Evolutionary conservation across 805 yeast species (phyloP), one percentile per base, ranked within the genome.

Genomic region (Barnettozyma californica): DNA sequence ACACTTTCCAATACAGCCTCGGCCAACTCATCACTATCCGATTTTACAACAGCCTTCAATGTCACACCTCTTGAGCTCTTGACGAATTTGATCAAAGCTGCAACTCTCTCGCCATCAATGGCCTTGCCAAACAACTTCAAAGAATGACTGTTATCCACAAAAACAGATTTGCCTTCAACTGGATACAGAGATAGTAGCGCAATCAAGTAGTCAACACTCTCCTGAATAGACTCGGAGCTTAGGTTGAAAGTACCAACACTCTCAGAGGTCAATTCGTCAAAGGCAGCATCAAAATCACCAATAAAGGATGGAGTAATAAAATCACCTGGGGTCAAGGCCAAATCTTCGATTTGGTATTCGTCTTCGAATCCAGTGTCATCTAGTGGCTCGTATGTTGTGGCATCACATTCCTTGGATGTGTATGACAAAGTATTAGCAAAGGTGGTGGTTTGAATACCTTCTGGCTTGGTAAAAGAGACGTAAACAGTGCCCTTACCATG

Each of bases 281-380:
- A 89, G 35, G 78, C 70, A 39, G 77, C 72, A 7, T 84, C 78
- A 64, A 90, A 90, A 68, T 83, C 80, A 39, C 94, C 88, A 53
- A 84, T 78, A 64, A 80, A 88, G 21, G 89, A 74, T 45, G 96
- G 95, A 47, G 72, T 68, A 49, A 89, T 74, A 68, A 82, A 92
- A 65, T 90, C 97, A 34, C 96, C 96, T 9, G 94, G 81, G 8
- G 69, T 68, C 48, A 92, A 64, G 49, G 78, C 81, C 60, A 90
- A 73, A 49, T 84, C 85, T 67, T 89, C 97, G 55, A 94, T 79
- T 64, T 84, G 94, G 68, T 92, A 94, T 68, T 91, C 96, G 67
- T 94, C 98, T 55, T 85, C 86, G 76, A 84, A 87, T 16, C 97
- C 97, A 41, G 81, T 87, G 43, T 77, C 81, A 41, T 78, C 84